Conservation (phyloP, 768 basidiomycete species). For the Kwoniella dejecticola region DNA sequence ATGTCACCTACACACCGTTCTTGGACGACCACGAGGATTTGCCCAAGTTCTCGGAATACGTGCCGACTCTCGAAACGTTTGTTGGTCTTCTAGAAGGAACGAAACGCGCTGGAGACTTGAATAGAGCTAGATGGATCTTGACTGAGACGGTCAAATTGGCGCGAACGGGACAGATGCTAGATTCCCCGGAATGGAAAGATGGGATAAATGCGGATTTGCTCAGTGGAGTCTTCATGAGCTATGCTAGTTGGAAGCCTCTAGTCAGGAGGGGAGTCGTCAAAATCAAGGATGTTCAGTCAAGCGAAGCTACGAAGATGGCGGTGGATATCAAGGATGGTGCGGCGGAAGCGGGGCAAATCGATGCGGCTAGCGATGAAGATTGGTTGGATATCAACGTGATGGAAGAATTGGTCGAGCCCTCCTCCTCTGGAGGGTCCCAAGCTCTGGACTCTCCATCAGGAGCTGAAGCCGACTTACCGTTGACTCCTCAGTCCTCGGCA, state of each 20-base stretch:
- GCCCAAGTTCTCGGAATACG: constrained; percentile 43
- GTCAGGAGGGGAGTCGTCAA: constrained; percentile 64
- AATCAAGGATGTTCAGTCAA: constrained; percentile 50
- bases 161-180: constrained; percentile 20
- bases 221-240: constrained; percentile 82
- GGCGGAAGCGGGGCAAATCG: too few relatives aligned
- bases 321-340: too few relatives aligned
- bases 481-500: constrained; percentile 65
- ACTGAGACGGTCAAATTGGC: constrained; percentile 69
- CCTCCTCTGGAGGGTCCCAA: background rate
- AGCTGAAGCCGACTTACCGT: background rate
- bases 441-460: background rate
- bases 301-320: too few relatives aligned
- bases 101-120: constrained; percentile 80
- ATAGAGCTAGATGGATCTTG: constrained; percentile 82
- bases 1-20: constrained; percentile 58
- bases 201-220: constrained; percentile 69
- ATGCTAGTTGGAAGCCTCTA: constrained; percentile 75
- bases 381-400: constrained; percentile 20
- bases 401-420: constrained; percentile 18
- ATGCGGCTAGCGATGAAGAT: too few relatives aligned
- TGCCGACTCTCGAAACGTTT: constrained; percentile 71
- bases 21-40: constrained; percentile 53
- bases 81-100: constrained; percentile 84
- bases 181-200: constrained; percentile 17